Evolutionary conservation across 441 rosid genomes (phyloP).

Genomic region (Geranium incanum): DNA sequence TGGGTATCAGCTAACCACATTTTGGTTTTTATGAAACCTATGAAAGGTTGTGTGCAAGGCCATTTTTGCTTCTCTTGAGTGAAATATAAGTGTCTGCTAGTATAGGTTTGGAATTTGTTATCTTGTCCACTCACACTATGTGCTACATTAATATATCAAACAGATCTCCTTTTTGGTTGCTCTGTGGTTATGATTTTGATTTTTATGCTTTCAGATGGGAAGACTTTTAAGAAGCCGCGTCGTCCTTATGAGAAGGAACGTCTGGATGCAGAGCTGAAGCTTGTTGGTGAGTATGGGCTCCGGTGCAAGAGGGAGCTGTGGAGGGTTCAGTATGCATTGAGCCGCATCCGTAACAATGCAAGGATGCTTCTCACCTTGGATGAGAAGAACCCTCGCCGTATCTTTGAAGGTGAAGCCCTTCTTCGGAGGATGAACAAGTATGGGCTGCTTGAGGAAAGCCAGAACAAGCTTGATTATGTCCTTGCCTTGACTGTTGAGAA

Average conservation of each 20-base stretch:
- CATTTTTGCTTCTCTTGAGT: too few species aligned
- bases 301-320: slow-evolving; percentile 79
- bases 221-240: slow-evolving; percentile 84
- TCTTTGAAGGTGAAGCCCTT: slow-evolving; percentile 78
- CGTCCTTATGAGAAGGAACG: slow-evolving; percentile 95
- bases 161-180: not conserved
- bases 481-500: too few species aligned
- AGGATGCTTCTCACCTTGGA: slow-evolving; percentile 32
- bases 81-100: too few species aligned
- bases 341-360: slow-evolving; percentile 80
- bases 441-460: slow-evolving; percentile 73
- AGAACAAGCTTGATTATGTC: slow-evolving; percentile 33
- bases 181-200: not conserved
- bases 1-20: too few species aligned
- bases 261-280: slow-evolving; percentile 66
- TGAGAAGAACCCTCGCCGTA: slow-evolving; percentile 6
- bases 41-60: not conserved
- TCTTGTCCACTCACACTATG: not conserved
- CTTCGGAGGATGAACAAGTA: slow-evolving; percentile 70
- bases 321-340: slow-evolving; percentile 79
- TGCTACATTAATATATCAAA: not conserved
- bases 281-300: slow-evolving; percentile 74
- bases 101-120: too few species aligned
- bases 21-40: too few species aligned
- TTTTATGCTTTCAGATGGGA: slow-evolving; percentile 48